Base-by-base conservation (phyloP, 2,329 filamentous ascomycete genomes). In the Epichloe uncinata region DNA sequence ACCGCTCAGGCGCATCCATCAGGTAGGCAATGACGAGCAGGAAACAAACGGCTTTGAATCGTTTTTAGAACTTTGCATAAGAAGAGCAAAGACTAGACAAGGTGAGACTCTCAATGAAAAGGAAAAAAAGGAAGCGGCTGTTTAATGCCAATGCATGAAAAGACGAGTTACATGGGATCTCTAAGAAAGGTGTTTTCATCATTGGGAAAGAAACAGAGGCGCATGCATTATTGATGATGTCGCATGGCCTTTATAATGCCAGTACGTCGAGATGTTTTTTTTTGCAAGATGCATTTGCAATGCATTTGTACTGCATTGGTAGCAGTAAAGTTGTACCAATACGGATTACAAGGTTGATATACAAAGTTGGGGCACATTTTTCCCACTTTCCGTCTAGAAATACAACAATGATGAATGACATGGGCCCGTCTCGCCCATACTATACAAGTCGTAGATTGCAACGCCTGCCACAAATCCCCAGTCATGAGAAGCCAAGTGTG, bases 1-100 rank as follows among this genome's bases (percentile, higher is more conserved):
- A 87, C 65, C 74, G 85, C 52, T 88, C 84, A 15, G 85, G 85
- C 49, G 81, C 87, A 51, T 82, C 81, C 42, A 79, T 88, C 55
- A 78, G 85, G 56, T 85, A 68, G 69, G 42, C 42, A 3, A 20
- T 9, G 4, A 34, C 13, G 18, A 33, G 26, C 6, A 15, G 13
- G 5, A 20, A 13, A n/a, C 6, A 5, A n/a, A 18, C 9, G 8
- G 15, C 16, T 18, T 15, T 16, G 37, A 7, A 38, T 38, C 37
- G 37, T 4, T 18, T 36, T 11, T 0, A 18, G 9, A 30, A 11
- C 30, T 30, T 30, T 8, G 41, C 15, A 20, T 16, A 37, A 3
- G 33, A 46, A 30, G 8, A n/a, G 34, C 12, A 22, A 37, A 11
- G 35, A 46, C 16, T 37, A 37, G 34, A 13, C 33, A 45, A n/a